phyloP scores from a whole-genome alignment of 805 yeast genomes.

The Candida oleophila region DNA sequence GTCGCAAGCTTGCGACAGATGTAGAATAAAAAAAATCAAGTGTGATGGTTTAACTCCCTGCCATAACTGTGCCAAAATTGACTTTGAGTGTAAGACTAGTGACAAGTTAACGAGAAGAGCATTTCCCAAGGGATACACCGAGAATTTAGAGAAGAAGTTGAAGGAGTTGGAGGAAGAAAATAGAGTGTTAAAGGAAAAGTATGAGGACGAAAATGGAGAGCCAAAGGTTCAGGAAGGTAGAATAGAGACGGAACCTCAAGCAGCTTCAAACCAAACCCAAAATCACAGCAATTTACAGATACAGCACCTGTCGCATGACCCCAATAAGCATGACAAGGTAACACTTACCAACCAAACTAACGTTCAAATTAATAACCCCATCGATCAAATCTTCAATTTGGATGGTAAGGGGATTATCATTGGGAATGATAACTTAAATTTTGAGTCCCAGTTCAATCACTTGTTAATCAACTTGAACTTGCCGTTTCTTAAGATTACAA shows the following conservation, averaged over 20 bases:
- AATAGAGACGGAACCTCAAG: background rate
- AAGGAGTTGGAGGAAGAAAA: slow-evolving; percentile 60
- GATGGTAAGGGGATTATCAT: slow-evolving; percentile 43
- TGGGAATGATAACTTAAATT: slow-evolving; percentile 45
- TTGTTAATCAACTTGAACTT: slow-evolving; percentile 41
- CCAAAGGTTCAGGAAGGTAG: background rate
- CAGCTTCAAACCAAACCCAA: background rate
- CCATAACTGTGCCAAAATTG: slow-evolving; percentile 62
- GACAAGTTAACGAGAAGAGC: slow-evolving; percentile 76
- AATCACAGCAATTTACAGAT: background rate
- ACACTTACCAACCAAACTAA: slow-evolving; percentile 5
- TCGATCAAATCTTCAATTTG: slow-evolving; percentile 44
- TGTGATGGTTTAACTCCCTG: slow-evolving; percentile 77
- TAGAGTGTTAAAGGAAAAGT: slow-evolving; percentile 34
- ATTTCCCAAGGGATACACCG: slow-evolving; percentile 80
- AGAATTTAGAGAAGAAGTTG: slow-evolving; percentile 63
- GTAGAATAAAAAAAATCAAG: slow-evolving; percentile 72
- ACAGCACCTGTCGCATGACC: background rate
- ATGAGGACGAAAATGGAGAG: slow-evolving; percentile 14
- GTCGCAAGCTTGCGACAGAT: slow-evolving; percentile 80
- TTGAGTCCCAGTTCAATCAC: slow-evolving; percentile 46
- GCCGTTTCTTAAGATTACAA: slow-evolving; percentile 44
- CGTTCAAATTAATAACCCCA: slow-evolving; percentile 40
- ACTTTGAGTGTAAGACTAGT: slow-evolving; percentile 67
- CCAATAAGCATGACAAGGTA: background rate